Evolutionary conservation across 306 rosid genomes (phyloP), one percentile per base, ranked within the genome.

Genomic region (Sesbania bispinosa): DNA sequence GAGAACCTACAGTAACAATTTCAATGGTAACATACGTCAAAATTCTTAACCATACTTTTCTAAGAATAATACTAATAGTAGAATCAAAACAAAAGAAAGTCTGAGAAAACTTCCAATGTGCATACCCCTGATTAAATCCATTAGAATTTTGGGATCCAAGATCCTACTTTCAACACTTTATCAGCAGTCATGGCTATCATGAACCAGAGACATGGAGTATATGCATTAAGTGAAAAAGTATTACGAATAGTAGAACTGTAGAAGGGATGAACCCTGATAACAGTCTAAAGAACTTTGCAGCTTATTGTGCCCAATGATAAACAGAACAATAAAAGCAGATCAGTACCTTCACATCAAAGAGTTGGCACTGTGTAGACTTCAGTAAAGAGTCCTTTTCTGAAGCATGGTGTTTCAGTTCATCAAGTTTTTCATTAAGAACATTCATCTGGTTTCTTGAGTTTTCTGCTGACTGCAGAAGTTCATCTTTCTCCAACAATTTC

Each of bases 341-440:
- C 6, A 21, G 41, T 70, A 89, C 96, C 96, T 89, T 88, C 46
- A 85, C 83, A 78, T 92, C 90, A 65, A 84, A 71, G 18, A 92
- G 89, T 63, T 87, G 89, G 32, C 16, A 76, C 62, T 80, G 86
- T 2, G 85, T 57, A 55, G 86, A 86, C 76, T 77, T 85, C 26
- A 92, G 80, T 20, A 75, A 38, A 61, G 85, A 70, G 26, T 92
- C 90, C 71, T 87, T 92, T 55, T 89, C 88, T 15, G 77, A 58
- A 71, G 59, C 72, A 78, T 79, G 88, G 61, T 59, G 63, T 68
- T 74, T 87, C n/a, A 87, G 72, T 45, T 82, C 89, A 55, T 87
- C 80, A 38, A 85, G 77, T 75, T 81, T 83, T 13, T 51, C 74
- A 45, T 77, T 74, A 63, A 87, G 42, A 73, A 80, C 51, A 16